phyloP scores from a whole-genome alignment of 768 basidiomycete genomes.

The Neoboletus magnificus region DNA sequence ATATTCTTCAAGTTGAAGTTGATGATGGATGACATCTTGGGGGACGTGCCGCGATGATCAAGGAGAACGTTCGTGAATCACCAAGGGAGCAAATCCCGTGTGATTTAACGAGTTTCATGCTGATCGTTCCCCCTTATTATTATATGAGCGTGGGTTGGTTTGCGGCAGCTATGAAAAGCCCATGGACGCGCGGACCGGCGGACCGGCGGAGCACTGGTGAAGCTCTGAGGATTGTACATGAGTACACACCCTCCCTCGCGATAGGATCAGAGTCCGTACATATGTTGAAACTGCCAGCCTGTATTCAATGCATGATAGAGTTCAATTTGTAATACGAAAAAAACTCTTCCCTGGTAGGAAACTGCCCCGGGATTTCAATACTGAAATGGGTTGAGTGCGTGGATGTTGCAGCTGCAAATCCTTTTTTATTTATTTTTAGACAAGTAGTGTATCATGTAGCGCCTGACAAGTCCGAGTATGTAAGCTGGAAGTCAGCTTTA shows the following conservation, averaged over 20 bases:
- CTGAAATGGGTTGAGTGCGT: background rate
- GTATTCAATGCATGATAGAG: background rate
- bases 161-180: background rate
- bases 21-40: slow-evolving; percentile 1
- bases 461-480: no score
- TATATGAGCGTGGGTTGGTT: background rate
- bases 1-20: slow-evolving; percentile 46
- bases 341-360: background rate
- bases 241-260: background rate
- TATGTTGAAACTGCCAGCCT: background rate
- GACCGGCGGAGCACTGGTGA: background rate
- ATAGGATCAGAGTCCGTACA: background rate
- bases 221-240: background rate
- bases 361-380: background rate
- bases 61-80: background rate
- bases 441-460: no score
- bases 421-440: no score
- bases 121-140: background rate
- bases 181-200: background rate
- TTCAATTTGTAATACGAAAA: background rate
- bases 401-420: background rate
- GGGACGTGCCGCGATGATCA: background rate
- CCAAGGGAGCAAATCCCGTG: no score
- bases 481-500: no score
- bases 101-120: background rate